Evolutionary conservation across 768 basidiomycete species (phyloP), one percentile per base, ranked within the genome.

Genomic region (Boletus pseudopeckii): DNA sequence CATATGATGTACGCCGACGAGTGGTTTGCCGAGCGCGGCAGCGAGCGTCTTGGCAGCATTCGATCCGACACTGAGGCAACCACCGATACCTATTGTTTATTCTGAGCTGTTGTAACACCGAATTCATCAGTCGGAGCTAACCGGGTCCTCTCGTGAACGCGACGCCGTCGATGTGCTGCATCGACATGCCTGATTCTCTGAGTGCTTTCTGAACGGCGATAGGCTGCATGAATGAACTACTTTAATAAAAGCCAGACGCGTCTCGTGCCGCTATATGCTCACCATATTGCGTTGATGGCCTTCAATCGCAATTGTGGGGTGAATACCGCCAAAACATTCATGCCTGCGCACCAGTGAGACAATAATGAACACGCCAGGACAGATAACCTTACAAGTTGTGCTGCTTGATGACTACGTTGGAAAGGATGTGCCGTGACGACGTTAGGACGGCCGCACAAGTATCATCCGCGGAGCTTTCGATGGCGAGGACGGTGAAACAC

Each of bases 1-100:
- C 95, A 98, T 98, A 64, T 98, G 95, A 71, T 98, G 92, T 7
- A 97, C 90, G 4, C 93, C 93, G 3, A 96, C 80, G 5, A 96
- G 54, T 0, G 93, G 94, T 62, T 92, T 90, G 39, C 79, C 76
- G 13, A 83, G 74, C 0, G 84, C 85, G 0, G 91, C 87, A 1
- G 93, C 92, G 3, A 98, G 74, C 0, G 85, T 82, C 66, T 90
- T 91, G n/a, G 92, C 92, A 7, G 91, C 85, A 55, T 89, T 89
- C 10, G 83, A 82, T 41, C 84, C 84, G 4, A 92, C 87, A 24
- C 80, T 81, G 13, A 98, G 77, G 67, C 92, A 94, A 2, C 89
- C 89, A 4, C 79, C 79, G 64, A 94, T 90, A 5, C 92, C 88
- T 86, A 52, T 52, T 36, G 13, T 42, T 13, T 22, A 5, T 38